Conservation (phyloP, 2,329 filamentous ascomycete species). For the Aspergillus transmontanensis region DNA sequence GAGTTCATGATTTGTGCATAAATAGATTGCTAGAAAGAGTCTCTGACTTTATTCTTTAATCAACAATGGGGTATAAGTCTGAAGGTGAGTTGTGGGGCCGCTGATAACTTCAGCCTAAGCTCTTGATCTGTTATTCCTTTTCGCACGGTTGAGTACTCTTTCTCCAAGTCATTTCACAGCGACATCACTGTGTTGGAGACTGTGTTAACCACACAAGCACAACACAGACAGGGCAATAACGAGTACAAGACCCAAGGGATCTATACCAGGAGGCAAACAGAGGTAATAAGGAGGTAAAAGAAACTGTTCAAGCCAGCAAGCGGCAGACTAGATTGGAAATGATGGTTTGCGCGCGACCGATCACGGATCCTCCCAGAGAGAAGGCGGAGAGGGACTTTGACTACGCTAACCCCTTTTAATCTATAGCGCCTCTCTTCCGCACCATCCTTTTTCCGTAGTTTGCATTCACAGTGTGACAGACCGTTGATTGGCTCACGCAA, state of each 20-base stretch:
- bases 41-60: neutral
- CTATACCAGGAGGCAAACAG: conserved; percentile 6
- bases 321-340: conserved; percentile 24
- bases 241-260: conserved; percentile 2
- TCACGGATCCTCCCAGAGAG: conserved; percentile 38
- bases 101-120: conserved; percentile 14
- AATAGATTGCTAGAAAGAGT: conserved; percentile 15
- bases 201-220: conserved; percentile 12
- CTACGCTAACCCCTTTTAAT: conserved; percentile 29
- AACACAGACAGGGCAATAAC: neutral
- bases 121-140: conserved; percentile 22
- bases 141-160: conserved; percentile 28
- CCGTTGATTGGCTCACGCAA: conserved; percentile 8
- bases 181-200: conserved; percentile 29
- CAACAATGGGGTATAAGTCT: neutral
- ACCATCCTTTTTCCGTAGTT: conserved; percentile 28
- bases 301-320: conserved; percentile 18
- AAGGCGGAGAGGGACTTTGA: conserved; percentile 37
- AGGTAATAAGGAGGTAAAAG: conserved; percentile 4
- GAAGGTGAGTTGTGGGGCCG: conserved; percentile 1
- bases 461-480: neutral
- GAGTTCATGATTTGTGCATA: conserved; percentile 42
- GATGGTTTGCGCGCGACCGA: conserved; percentile 43
- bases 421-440: conserved; percentile 24
- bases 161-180: conserved; percentile 29